Evolutionary conservation across 2,329 filamentous ascomycete genomes (phyloP).

Genomic region (Trichoderma koningiopsis): DNA sequence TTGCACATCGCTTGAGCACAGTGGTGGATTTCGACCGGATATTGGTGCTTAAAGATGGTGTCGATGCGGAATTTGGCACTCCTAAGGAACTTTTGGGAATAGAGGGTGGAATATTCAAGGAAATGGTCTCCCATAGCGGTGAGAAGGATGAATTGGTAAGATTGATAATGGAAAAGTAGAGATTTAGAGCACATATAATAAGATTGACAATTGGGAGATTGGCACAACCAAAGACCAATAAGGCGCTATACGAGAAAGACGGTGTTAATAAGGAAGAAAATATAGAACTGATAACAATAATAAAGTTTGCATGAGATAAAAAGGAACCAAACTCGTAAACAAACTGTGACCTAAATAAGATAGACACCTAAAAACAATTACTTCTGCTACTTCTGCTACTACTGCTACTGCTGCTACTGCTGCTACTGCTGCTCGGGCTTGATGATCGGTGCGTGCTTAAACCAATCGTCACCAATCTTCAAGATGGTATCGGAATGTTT

Average conservation of each 20-base stretch:
- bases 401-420: no score
- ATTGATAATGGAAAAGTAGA: conserved; percentile 5
- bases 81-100: conserved; percentile 57
- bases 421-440: no score
- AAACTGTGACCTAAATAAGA: no score
- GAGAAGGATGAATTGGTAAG: conserved; percentile 19
- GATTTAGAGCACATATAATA: not conserved
- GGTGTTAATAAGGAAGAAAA: not conserved
- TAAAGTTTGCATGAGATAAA: no score
- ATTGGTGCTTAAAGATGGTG: conserved; percentile 64
- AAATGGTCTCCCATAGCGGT: conserved; percentile 42
- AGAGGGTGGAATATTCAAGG: conserved; percentile 52
- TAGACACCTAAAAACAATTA: no score
- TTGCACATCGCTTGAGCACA: conserved; percentile 69
- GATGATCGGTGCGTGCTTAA: no score
- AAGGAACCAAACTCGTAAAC: no score
- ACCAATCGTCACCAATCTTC: no score
- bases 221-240: no score
- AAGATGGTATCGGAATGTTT: no score
- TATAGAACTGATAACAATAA: not conserved
- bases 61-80: conserved; percentile 62
- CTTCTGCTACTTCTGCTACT: no score
- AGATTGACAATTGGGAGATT: not conserved
- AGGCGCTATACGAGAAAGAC: no score
- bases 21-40: conserved; percentile 71